Percentiles rank a stretch among this genome's conserved stretches.
Conservation (phyloP, 192 early-diverging fungal genomes). For the Gonapodya sp. region DNA sequence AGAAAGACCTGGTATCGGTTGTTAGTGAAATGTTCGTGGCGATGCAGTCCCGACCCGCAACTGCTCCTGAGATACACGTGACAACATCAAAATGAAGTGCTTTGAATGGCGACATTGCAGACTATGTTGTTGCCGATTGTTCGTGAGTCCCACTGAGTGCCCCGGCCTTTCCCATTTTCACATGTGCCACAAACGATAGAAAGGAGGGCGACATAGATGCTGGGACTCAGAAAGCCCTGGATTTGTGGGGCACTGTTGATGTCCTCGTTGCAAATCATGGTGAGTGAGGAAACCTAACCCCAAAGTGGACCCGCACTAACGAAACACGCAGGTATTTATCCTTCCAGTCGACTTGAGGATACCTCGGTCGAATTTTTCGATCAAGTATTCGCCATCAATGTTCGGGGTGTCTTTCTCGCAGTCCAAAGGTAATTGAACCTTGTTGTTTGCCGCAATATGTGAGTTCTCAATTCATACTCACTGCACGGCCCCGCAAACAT, state of each 20-base stretch:
- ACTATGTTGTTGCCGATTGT: neutral
- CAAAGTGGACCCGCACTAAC: neutral
- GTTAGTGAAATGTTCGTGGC: neutral
- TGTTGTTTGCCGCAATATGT: too few species aligned
- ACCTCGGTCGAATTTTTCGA: neutral
- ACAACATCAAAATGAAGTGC: neutral
- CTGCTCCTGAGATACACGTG: neutral
- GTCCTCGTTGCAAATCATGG: neutral
- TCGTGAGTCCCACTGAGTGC: neutral
- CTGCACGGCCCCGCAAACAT: too few species aligned
- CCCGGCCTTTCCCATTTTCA: neutral
- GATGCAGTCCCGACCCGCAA: neutral
- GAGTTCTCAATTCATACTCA: too few species aligned
- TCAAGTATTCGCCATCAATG: neutral
- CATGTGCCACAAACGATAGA: neutral
- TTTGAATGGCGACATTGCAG: neutral
- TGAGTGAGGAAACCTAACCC: too few species aligned
- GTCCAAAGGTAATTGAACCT: neutral
- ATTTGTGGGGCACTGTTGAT: neutral
- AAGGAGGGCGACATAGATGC: neutral
- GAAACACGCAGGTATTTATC: neutral
- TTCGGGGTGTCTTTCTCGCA: neutral
- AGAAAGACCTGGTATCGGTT: neutral
- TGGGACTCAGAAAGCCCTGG: neutral
- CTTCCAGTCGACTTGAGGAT: neutral